Base-by-base conservation (phyloP, 257 asterid genomes). In the Fraxinus americana region DNA sequence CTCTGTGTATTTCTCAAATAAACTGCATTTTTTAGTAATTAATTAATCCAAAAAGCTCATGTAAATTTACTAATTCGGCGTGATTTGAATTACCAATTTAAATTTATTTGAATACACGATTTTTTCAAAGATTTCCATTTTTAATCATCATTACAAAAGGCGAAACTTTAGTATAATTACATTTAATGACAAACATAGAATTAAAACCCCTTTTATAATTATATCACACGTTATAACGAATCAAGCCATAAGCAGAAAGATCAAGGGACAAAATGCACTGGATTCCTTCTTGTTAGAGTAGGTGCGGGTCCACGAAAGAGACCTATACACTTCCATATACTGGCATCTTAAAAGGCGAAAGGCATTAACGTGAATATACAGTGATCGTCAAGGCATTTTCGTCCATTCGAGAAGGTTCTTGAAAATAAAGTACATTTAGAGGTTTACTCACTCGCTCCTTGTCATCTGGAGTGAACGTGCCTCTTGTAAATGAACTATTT, bases 331-430 rank as follows among this genome's bases (percentile, higher is more conserved):
- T 50, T 17, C 75, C 41, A 73, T 61, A 29, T 19, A 45, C 41
- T 45, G 52, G 69, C 67, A 32, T 61, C 57, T 50, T 36, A 43
- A 30, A 48, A 14, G n/a, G 54, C n/a, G 21, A 70, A 78, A 17
- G 75, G 79, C 21, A 79, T 66, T 79, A 74, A 7, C 39, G 75
- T 67, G 54, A 80, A 67, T 66, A 34, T 34, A 57, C 52, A 39
- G 41, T 13, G 16, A 1, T 0, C 52, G 57, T 79, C 67, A 25
- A 52, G 79, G 83, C 83, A 79, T 52, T 79, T 79, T 69, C 78
- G 67, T 68, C 83, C 79, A 68, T 68, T 78, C 27, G 5, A 12
- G 79, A 74, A 79, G 59, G 71, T 79, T 79, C 65, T 59, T 8
- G 63, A 45, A 57, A 39, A 27, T 10, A 63, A 63, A 63, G 69